Evolutionary conservation across 2,329 filamentous ascomycete genomes (phyloP).

Genomic region (Pseudophaeomoniella oleicola): DNA sequence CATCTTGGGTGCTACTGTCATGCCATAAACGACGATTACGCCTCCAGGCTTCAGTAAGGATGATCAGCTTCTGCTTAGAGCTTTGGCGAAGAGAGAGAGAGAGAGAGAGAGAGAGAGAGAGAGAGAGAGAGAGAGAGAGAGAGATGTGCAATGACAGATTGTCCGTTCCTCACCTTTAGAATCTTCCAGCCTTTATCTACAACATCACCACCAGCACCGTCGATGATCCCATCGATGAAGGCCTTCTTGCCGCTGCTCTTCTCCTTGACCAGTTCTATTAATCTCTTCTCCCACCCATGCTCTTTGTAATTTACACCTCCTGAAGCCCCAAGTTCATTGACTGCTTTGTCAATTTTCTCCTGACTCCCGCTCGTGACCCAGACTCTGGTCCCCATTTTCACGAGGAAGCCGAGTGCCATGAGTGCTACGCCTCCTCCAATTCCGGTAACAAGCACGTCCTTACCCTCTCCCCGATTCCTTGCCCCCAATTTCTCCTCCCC

Average conservation of each 20-base stretch:
- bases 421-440: slow-evolving; percentile 88
- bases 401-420: slow-evolving; percentile 65
- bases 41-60: slow-evolving; percentile 53
- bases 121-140: too few relatives aligned
- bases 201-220: slow-evolving; percentile 79
- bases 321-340: slow-evolving; percentile 52
- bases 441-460: slow-evolving; percentile 73
- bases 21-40: slow-evolving; percentile 75
- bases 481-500: slow-evolving; percentile 34
- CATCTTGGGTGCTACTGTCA: slow-evolving; percentile 79
- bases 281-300: slow-evolving; percentile 65
- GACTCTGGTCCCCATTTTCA: slow-evolving; percentile 59
- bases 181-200: slow-evolving; percentile 53
- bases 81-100: not conserved
- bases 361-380: slow-evolving; percentile 64
- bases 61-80: slow-evolving; percentile 1
- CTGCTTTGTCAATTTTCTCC: slow-evolving; percentile 61
- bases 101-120: too few relatives aligned
- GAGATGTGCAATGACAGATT: too few relatives aligned
- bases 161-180: slow-evolving; percentile 42
- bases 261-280: slow-evolving; percentile 32
- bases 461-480: slow-evolving; percentile 34
- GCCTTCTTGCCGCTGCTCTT: slow-evolving; percentile 29
- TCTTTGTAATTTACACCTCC: slow-evolving; percentile 76
- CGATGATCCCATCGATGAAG: slow-evolving; percentile 69